These are phyloP conservation scores for Schizophyllum commune DNA, from an alignment of 1,284 basidiomycete species.

Conservation along the genomic window DNA sequence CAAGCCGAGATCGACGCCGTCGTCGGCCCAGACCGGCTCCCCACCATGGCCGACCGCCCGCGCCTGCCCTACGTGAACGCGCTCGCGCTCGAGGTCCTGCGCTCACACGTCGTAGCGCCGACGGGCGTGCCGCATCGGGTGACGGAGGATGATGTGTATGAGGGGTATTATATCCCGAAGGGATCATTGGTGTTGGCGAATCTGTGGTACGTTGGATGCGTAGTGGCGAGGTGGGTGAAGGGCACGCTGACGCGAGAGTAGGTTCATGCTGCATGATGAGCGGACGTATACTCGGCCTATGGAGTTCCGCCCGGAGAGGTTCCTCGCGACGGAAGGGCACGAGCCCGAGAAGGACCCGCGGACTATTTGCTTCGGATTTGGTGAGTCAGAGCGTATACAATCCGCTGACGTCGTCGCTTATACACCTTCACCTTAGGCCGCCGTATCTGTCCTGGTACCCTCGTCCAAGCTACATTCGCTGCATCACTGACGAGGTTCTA, in stretches of 20 bases:
- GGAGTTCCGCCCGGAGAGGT: conserved; percentile 20
- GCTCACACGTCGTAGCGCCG: conserved; percentile 18
- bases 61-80: conserved; percentile 23
- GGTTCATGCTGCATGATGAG: conserved; percentile 12
- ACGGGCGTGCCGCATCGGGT: conserved; percentile 26
- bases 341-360: conserved; percentile 16
- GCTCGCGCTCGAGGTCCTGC: conserved; percentile 22
- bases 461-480: too few relatives aligned
- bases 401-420: too few relatives aligned
- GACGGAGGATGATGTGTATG: conserved; percentile 26
- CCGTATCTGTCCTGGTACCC: too few relatives aligned
- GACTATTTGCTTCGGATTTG: conserved; percentile 21
- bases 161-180: conserved; percentile 31
- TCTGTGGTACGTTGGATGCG: conserved; percentile 16
- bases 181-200: conserved; percentile 22
- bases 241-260: conserved; percentile 14
- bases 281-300: conserved; percentile 20
- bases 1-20: conserved; percentile 22
- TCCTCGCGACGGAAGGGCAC: conserved; percentile 13
- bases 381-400: too few relatives aligned
- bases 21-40: conserved; percentile 20
- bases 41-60: conserved; percentile 20
- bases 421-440: too few relatives aligned
- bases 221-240: conserved; percentile 13
- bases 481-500: too few relatives aligned